Evolutionary conservation across 179 eudicot genomes (phyloP).

Genomic region (Patellifolia procumbens): DNA sequence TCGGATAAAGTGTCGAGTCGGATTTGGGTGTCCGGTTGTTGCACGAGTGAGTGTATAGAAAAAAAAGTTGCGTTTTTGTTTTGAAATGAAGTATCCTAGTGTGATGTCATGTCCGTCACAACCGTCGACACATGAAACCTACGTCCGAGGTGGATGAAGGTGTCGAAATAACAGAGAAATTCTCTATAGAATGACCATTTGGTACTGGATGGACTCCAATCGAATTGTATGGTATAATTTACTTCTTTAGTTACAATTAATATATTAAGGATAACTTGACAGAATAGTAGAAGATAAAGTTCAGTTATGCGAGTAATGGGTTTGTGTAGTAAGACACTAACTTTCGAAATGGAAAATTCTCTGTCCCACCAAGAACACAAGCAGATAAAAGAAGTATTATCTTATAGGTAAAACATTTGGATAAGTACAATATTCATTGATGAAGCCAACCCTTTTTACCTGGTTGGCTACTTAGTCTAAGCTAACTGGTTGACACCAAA

Average conservation of each 20-base stretch:
- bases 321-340: conserved; percentile 16
- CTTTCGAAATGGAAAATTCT: conserved; percentile 18
- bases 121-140: no score
- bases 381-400: conserved; percentile 27
- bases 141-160: no score
- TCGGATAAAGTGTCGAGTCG: no score
- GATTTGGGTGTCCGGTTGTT: no score
- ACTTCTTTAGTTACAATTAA: neutral
- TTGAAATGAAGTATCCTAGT: no score
- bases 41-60: no score
- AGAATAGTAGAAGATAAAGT: neutral
- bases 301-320: conserved; percentile 3
- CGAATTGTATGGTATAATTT: neutral
- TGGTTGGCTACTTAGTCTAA: conserved; percentile 12
- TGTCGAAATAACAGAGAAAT: no score
- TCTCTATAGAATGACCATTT: neutral
- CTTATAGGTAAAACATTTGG: conserved; percentile 20
- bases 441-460: conserved; percentile 23
- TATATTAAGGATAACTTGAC: neutral
- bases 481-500: conserved; percentile 20
- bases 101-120: no score
- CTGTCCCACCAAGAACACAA: conserved; percentile 23
- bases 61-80: no score
- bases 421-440: conserved; percentile 19
- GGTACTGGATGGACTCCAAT: neutral